Base-by-base conservation (phyloP, 2,329 filamentous ascomycete genomes). In the Berkeleyomyces basicola region DNA sequence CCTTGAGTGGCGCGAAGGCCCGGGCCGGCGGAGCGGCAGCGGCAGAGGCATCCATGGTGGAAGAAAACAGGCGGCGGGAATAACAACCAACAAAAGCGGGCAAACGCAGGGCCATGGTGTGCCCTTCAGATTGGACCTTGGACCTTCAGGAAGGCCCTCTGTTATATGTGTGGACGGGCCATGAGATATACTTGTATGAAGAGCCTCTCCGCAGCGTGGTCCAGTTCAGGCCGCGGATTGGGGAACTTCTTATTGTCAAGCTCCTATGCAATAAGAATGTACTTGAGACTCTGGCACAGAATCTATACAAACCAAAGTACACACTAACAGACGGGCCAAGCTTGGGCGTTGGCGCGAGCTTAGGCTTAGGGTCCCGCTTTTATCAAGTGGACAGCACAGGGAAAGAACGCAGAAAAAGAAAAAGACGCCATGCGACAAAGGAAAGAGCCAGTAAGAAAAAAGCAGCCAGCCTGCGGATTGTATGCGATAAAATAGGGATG, bases 1-100 rank as follows among this genome's bases (percentile, higher is more conserved):
- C 69, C 64, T 74, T 76, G 58, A 86, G 71, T 9, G 83, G 82
- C 51, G 81, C 79, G 68, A 86, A 86, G 43, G 58, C 46, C 39
- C 59, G 63, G 39, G 61, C 14, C 9, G 43, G 1, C 14, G 7
- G 43, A n/a, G 14, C 43, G 31, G 16, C 9, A 11, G 31, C 23
- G 7, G 58, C 43, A 16, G 58, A 36, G 46, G 58, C 36, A 64
- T 59, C 39, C 51, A 61, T 64, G 10, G 43, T 59, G 37, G 39
- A 33, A 40, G 57, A 64, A 11, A 42, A 46, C 39, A 53, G 63
- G 33, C 36, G 43, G 46, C 31, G 42, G 10, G 53, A 51, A 31
- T 36, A 59, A 58, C 37, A 43, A 39, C 16, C 53, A 53, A 43
- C 3, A 14, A 44, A 39, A 23, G 39, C 33, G 44, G 16, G 10